These are phyloP conservation scores for Chaetomium sp. DNA, from an alignment of 2,329 filamentous ascomycete genomes.

Conservation along the genomic window DNA sequence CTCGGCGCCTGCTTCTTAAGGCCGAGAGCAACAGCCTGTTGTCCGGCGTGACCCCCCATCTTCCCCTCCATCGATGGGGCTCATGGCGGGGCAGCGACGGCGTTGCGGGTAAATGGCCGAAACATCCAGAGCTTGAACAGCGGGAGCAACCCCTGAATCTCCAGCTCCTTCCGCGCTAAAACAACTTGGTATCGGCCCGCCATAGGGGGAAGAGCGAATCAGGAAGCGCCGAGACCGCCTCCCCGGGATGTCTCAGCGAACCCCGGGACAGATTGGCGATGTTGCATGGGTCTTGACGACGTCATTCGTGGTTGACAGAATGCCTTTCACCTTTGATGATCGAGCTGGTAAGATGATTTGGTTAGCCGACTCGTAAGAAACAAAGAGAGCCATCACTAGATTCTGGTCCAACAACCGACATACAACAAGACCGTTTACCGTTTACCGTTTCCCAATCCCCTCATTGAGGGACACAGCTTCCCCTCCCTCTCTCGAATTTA, in stretches of 20 bases:
- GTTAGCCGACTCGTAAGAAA: not conserved
- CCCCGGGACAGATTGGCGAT: constrained; percentile 23
- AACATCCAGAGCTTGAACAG: constrained; percentile 19
- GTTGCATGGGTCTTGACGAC: constrained; percentile 20
- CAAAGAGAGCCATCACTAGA: not conserved
- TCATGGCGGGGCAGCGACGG: constrained; percentile 33
- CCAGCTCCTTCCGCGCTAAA: constrained; percentile 13
- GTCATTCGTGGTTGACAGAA: constrained; percentile 14
- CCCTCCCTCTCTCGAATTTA: constrained; percentile 15
- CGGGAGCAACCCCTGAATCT: constrained; percentile 9
- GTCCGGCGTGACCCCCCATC: constrained; percentile 6
- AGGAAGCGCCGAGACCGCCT: not conserved
- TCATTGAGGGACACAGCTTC: constrained; percentile 12
- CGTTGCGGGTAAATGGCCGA: constrained; percentile 36
- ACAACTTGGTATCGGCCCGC: constrained; percentile 6
- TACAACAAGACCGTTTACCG: not conserved
- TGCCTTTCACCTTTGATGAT: not conserved
- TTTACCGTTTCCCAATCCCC: not conserved
- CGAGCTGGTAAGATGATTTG: not conserved
- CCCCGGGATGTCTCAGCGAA: constrained; percentile 10
- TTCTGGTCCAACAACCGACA: not conserved
- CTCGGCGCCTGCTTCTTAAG: constrained; percentile 21
- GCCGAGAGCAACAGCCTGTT: constrained; percentile 13
- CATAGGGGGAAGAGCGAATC: constrained; percentile 19
- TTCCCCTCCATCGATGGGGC: constrained; percentile 19